Evolutionary conservation across 164 flowering plant species (phyloP).

Genomic region (Akebia trifoliata): DNA sequence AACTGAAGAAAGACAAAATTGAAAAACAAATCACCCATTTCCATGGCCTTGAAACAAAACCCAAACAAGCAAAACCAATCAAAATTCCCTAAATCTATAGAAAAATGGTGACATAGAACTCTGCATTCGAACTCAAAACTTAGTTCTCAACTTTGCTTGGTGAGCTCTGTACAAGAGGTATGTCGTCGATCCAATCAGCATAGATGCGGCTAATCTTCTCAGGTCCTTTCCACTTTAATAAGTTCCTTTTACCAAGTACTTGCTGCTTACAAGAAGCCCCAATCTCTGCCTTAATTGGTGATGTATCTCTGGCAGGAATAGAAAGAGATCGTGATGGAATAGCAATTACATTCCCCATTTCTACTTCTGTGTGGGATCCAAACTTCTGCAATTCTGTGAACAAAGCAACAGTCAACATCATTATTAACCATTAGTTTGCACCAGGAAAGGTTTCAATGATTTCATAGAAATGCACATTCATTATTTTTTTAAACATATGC

Average conservation of each 20-base stretch:
- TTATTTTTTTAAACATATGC: too few relatives aligned
- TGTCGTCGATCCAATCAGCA: conserved; percentile 75
- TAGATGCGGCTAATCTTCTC: conserved; percentile 67
- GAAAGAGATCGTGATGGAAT: conserved; percentile 19
- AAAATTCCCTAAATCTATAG: conserved; percentile 2
- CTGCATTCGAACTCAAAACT: background rate
- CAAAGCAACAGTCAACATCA: conserved; percentile 9
- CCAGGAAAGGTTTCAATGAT: background rate
- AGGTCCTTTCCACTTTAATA: conserved; percentile 44
- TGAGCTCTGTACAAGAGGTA: conserved; percentile 26
- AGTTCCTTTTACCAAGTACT: conserved; percentile 27
- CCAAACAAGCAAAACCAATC: background rate
- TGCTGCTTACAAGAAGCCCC: conserved; percentile 21
- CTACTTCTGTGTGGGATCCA: conserved; percentile 37
- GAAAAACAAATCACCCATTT: background rate
- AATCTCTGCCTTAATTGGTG: conserved; percentile 5
- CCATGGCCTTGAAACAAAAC: background rate
- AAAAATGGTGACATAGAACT: background rate
- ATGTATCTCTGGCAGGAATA: conserved; percentile 14
- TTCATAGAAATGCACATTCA: conserved; percentile 2
- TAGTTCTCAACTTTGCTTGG: conserved; percentile 36
- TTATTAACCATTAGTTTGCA: background rate
- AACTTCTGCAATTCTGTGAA: conserved; percentile 44
- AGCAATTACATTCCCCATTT: conserved; percentile 13
- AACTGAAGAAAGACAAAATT: background rate